Evolutionary conservation across 495 filamentous ascomycete genomes (phyloP).

Genomic region (Xeromyces bisporus): DNA sequence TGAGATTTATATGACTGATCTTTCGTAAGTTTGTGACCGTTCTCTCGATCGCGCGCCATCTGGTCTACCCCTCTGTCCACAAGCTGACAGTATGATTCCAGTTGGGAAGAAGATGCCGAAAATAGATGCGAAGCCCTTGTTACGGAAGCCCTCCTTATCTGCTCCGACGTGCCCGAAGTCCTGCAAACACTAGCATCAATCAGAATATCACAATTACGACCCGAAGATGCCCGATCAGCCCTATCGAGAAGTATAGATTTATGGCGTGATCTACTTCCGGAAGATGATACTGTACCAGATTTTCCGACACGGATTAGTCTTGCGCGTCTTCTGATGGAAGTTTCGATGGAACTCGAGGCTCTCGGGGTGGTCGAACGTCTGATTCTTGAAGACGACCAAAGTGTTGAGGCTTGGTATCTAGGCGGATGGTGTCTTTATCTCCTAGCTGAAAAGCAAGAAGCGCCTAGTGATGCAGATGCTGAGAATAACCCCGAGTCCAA

Average conservation of each 20-base stretch:
- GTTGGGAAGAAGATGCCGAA: slow-evolving; percentile 83
- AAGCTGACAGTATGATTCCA: slow-evolving; percentile 5
- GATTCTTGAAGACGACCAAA: slow-evolving; percentile 73
- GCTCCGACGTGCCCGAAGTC: slow-evolving; percentile 59
- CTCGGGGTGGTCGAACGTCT: slow-evolving; percentile 71
- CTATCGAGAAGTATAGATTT: slow-evolving; percentile 55
- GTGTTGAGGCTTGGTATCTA: slow-evolving; percentile 92
- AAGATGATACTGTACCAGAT: slow-evolving; percentile 49
- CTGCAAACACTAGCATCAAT: slow-evolving; percentile 89
- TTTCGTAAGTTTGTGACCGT: slow-evolving; percentile 42
- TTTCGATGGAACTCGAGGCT: slow-evolving; percentile 66
- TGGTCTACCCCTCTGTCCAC: not conserved
- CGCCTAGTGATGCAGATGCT: slow-evolving; percentile 19
- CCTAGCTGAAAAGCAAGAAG: slow-evolving; percentile 48
- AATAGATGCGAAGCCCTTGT: slow-evolving; percentile 65
- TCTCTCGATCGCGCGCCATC: no score
- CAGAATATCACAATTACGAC: slow-evolving; percentile 66
- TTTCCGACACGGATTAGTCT: slow-evolving; percentile 74
- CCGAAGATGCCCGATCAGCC: slow-evolving; percentile 63
- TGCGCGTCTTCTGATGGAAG: slow-evolving; percentile 75
- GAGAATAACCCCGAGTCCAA: slow-evolving; percentile 18
- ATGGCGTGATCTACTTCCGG: slow-evolving; percentile 61
- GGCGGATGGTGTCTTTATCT: slow-evolving; percentile 83
- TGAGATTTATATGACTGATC: slow-evolving; percentile 97
- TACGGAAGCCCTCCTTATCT: slow-evolving; percentile 67